Evolutionary conservation across 192 early-diverging fungal species (phyloP).

Genomic region (Geosiphon pyriformis): DNA sequence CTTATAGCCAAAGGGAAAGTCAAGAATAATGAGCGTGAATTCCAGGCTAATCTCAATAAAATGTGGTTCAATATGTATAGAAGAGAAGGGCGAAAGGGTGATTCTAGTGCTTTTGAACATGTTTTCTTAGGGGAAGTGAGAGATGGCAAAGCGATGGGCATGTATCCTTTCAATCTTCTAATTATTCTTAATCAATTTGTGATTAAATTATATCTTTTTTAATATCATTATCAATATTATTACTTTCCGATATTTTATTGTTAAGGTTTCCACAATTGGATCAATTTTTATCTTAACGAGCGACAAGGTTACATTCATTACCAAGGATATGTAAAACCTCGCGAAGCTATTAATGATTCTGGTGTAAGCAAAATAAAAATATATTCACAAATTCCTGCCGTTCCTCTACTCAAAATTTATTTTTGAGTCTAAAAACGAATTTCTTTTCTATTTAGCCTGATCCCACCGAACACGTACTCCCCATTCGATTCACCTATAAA

Average conservation of each 20-base stretch:
- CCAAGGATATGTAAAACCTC: neutral
- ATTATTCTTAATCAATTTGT: neutral
- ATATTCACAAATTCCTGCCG: neutral
- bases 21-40: neutral
- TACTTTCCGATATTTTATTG: too few relatives aligned
- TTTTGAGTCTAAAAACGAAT: too few relatives aligned
- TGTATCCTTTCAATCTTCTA: neutral
- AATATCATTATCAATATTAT: too few relatives aligned
- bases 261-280: conserved; percentile 28
- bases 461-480: conserved; percentile 2
- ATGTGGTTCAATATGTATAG: conserved; percentile 22
- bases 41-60: neutral
- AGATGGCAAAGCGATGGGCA: conserved; percentile 18
- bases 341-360: neutral
- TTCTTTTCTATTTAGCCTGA: conserved; percentile 6
- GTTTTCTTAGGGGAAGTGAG: conserved; percentile 22
- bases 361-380: neutral
- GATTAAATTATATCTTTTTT: neutral
- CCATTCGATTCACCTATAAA: conserved; percentile 10
- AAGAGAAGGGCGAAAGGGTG: neutral
- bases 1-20: neutral
- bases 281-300: conserved; percentile 17
- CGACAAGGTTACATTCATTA: conserved; percentile 11
- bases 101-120: conserved; percentile 25
- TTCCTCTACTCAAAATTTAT: too few relatives aligned